A percentile compares a stretch with the other conserved stretches of the same genome.
Evolutionary conservation across 495 filamentous ascomycete genomes (phyloP).

Genomic region (Daldinia grandis): DNA sequence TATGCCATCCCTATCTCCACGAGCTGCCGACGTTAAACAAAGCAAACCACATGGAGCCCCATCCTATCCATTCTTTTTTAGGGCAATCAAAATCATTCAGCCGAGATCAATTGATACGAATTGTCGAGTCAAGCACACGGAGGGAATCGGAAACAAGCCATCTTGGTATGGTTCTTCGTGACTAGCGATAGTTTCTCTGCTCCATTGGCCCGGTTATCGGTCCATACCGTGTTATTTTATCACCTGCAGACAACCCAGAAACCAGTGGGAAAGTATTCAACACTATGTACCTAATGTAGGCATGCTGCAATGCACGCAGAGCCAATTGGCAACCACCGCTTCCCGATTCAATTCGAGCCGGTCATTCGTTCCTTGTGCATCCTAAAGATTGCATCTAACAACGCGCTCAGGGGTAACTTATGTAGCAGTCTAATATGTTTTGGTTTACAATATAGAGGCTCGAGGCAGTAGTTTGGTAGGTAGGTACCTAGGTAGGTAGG

Average conservation of each 20-base stretch:
- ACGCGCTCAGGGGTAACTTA: constrained; percentile 6
- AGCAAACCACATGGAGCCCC: constrained; percentile 3
- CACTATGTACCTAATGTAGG: background rate
- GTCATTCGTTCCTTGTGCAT: constrained; percentile 7
- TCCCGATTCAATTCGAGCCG: constrained; percentile 20
- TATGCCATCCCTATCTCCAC: constrained; percentile 6
- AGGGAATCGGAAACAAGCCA: background rate
- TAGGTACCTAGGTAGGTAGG: background rate
- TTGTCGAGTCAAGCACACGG: constrained; percentile 2
- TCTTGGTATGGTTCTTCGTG: background rate
- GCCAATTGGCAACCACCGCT: constrained; percentile 18
- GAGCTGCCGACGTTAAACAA: constrained; percentile 1
- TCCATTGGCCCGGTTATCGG: background rate
- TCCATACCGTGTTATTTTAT: constrained; percentile 1
- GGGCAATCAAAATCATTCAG: background rate
- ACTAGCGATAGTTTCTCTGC: background rate
- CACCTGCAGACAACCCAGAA: background rate
- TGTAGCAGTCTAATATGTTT: constrained; percentile 5
- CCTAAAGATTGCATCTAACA: constrained; percentile 15
- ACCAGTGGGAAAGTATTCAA: no score
- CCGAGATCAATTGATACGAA: background rate
- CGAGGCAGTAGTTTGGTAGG: background rate
- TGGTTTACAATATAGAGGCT: constrained; percentile 5
- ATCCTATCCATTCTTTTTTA: constrained; percentile 3
- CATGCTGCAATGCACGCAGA: constrained; percentile 13